Conservation (phyloP, 2,329 filamentous ascomycete genomes). For the Mycosphaerelloides madeirae region DNA sequence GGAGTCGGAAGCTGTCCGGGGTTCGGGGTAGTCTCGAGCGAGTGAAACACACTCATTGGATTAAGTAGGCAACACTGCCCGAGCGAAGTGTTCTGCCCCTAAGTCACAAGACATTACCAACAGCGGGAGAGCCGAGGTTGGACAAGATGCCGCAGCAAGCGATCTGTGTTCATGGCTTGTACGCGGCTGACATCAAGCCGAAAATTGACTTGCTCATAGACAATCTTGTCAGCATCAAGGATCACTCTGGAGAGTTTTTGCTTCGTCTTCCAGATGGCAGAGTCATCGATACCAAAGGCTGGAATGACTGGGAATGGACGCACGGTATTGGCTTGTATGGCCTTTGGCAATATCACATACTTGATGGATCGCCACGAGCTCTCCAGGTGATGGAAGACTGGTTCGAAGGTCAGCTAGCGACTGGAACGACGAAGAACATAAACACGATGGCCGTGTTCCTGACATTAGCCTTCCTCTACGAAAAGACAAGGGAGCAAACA, state of each 20-base stretch:
- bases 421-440: slow-evolving; percentile 78
- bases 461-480: slow-evolving; percentile 72
- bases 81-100: not conserved
- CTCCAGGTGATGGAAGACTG: slow-evolving; percentile 67
- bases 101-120: not conserved
- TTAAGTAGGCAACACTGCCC: slow-evolving; percentile 1
- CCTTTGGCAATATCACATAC: slow-evolving; percentile 73
- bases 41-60: slow-evolving; percentile 2
- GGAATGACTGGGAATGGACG: slow-evolving; percentile 67
- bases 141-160: slow-evolving; percentile 36
- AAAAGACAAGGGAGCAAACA: slow-evolving; percentile 62
- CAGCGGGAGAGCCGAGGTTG: not conserved
- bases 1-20: not conserved
- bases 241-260: slow-evolving; percentile 69
- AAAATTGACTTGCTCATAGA: slow-evolving; percentile 63
- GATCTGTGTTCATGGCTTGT: slow-evolving; percentile 35
- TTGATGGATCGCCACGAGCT: slow-evolving; percentile 59
- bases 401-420: slow-evolving; percentile 64
- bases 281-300: slow-evolving; percentile 78
- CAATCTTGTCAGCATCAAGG: slow-evolving; percentile 72
- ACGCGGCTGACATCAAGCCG: slow-evolving; percentile 44
- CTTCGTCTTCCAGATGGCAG: slow-evolving; percentile 66
- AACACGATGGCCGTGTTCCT: slow-evolving; percentile 79
- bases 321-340: slow-evolving; percentile 56
- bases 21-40: slow-evolving; percentile 3